Percentiles rank a stretch among this genome's conserved stretches.
Conservation (phyloP, 768 basidiomycete genomes). For the Boletus speciosus region DNA sequence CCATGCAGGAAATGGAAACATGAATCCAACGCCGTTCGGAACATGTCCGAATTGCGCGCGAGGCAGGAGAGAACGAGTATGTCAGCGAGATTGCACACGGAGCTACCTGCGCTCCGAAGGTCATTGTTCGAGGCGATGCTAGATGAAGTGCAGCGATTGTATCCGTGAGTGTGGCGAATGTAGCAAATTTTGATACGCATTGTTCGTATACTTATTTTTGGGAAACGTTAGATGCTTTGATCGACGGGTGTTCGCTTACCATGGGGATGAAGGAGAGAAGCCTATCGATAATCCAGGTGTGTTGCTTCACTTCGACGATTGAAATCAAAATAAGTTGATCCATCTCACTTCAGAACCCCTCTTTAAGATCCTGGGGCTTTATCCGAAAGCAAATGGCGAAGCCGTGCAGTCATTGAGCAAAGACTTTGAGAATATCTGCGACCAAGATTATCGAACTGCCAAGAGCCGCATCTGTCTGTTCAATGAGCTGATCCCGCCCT, state of each 20-base stretch:
- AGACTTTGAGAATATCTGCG: constrained; percentile 1
- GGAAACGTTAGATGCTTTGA: constrained; percentile 14
- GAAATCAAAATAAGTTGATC: neutral
- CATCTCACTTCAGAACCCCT: constrained; percentile 6
- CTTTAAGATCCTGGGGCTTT: neutral
- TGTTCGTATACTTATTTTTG: neutral
- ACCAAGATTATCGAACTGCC: constrained; percentile 4
- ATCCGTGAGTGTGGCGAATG: constrained; percentile 17
- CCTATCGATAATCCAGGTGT: constrained; percentile 3
- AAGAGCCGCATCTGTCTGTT: constrained; percentile 17
- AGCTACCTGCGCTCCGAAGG: constrained; percentile 8
- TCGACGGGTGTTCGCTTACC: constrained; percentile 6
- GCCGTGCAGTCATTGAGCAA: neutral
- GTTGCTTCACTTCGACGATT: neutral
- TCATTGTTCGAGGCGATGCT: constrained; percentile 27
- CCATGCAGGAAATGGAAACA: constrained; percentile 26
- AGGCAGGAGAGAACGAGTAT: neutral
- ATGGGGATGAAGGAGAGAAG: neutral
- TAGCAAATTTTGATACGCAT: neutral
- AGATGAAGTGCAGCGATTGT: constrained; percentile 17
- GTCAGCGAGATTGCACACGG: neutral
- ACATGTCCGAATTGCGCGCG: neutral
- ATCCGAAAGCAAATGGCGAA: constrained; percentile 13
- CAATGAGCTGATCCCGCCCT: neutral
- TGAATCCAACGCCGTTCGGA: neutral